Conservation (phyloP, 345 rosid genomes). For the Rubroshorea leprosula region DNA sequence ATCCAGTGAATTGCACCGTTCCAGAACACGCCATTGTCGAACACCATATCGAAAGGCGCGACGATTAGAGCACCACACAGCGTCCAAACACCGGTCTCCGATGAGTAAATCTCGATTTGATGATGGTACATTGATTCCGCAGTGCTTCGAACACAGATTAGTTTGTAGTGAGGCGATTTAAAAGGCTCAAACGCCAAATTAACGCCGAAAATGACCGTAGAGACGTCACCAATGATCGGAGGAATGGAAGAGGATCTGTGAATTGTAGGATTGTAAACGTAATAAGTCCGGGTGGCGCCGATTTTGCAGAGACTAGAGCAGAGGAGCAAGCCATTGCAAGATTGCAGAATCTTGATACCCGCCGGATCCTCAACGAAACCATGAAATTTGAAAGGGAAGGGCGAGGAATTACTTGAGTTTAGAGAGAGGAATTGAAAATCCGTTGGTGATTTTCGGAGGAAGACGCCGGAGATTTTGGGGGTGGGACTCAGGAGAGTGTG, state of each 20-base stretch:
- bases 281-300: constrained; percentile 15
- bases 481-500: constrained; percentile 20
- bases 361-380: constrained; percentile 22
- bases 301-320: constrained; percentile 23
- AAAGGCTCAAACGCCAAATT: constrained; percentile 11
- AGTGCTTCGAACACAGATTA: constrained; percentile 7
- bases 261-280: constrained; percentile 32
- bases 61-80: not conserved
- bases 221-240: not conserved
- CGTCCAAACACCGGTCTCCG: not conserved
- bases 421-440: constrained; percentile 19
- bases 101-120: constrained; percentile 1
- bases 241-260: constrained; percentile 19
- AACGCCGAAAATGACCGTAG: constrained; percentile 12
- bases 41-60: not conserved
- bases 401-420: not conserved
- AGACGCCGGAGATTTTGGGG: constrained; percentile 3
- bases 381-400: constrained; percentile 7
- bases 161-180: constrained; percentile 1
- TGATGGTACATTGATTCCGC: not conserved
- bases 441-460: not conserved
- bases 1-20: constrained; percentile 10
- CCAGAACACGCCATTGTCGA: not conserved
- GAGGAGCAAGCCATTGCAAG: constrained; percentile 34
- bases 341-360: constrained; percentile 27